Conservation (phyloP, 2,329 filamentous ascomycete species). For the Akanthomyces uredinophilus region DNA sequence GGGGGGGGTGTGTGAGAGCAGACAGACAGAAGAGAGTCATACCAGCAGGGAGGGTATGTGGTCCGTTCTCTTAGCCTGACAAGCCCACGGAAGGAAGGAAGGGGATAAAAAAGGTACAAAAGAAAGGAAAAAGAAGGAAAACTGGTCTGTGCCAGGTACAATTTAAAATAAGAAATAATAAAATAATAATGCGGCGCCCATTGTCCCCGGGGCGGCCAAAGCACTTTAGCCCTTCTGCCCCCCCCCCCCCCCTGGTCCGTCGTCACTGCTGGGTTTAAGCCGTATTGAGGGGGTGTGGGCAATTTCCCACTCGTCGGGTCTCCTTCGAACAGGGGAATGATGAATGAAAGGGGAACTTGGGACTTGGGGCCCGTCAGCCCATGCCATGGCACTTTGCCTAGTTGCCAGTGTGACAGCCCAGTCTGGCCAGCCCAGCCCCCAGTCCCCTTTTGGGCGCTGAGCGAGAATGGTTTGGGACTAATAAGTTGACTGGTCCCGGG, state of each 20-base stretch:
- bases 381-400: no score
- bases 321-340: conserved; percentile 14
- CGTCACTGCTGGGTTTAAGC: conserved; percentile 13
- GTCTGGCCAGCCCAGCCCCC: no score
- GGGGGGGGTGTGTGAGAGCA: background rate
- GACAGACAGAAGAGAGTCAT: conserved; percentile 2
- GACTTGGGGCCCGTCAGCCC: conserved; percentile 5
- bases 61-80: conserved; percentile 10
- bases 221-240: conserved; percentile 2
- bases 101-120: background rate
- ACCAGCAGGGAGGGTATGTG: conserved; percentile 11
- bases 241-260: background rate
- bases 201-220: conserved; percentile 11
- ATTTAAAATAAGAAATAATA: conserved; percentile 10
- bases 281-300: conserved; percentile 12
- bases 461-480: no score
- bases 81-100: background rate
- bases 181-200: conserved; percentile 11
- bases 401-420: no score
- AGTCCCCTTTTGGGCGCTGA: background rate
- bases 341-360: conserved; percentile 14
- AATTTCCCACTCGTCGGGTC: conserved; percentile 16
- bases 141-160: conserved; percentile 14
- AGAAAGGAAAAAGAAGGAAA: conserved; percentile 8
- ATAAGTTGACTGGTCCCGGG: no score